These are phyloP conservation scores for Neurospora crassa DNA, from an alignment of 2,329 filamentous ascomycete species.

Conservation along the genomic window DNA sequence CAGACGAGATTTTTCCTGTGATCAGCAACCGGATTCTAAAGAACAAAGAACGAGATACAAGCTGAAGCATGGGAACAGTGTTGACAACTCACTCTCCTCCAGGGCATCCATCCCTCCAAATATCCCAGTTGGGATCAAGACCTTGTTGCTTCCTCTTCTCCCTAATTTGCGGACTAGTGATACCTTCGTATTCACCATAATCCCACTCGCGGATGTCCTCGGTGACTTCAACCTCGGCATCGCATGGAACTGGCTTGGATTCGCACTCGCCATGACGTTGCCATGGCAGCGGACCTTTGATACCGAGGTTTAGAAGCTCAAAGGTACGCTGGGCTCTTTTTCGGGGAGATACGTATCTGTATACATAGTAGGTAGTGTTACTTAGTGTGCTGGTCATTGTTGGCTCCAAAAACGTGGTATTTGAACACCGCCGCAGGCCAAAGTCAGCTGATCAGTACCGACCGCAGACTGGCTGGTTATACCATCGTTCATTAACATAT, in stretches of 20 bases:
- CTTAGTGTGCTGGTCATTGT: neutral
- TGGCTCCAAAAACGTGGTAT: neutral
- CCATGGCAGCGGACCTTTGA: constrained; percentile 65
- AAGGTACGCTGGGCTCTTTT: constrained; percentile 81
- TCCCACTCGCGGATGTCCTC: constrained; percentile 77
- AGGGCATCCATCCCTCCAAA: constrained; percentile 82
- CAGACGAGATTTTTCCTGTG: neutral
- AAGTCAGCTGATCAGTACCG: neutral
- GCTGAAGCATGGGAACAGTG: neutral
- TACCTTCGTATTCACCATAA: constrained; percentile 79
- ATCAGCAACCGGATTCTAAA: constrained; percentile 1
- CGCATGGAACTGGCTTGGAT: constrained; percentile 35
- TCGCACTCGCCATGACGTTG: constrained; percentile 33
- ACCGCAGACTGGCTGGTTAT: neutral
- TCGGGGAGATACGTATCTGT: constrained; percentile 76
- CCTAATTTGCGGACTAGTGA: constrained; percentile 62
- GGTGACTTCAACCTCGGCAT: constrained; percentile 55
- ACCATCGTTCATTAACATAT: neutral
- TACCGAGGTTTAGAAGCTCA: constrained; percentile 71
- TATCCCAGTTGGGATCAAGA: constrained; percentile 59
- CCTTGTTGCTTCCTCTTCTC: constrained; percentile 47
- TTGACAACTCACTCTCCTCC: constrained; percentile 62
- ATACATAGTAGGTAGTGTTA: neutral
- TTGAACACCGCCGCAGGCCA: neutral
- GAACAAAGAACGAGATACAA: neutral